Evolutionary conservation across 352 stramenopile species (phyloP), one percentile per base, ranked within the genome.

Genomic region (Pythium oligandrum): DNA sequence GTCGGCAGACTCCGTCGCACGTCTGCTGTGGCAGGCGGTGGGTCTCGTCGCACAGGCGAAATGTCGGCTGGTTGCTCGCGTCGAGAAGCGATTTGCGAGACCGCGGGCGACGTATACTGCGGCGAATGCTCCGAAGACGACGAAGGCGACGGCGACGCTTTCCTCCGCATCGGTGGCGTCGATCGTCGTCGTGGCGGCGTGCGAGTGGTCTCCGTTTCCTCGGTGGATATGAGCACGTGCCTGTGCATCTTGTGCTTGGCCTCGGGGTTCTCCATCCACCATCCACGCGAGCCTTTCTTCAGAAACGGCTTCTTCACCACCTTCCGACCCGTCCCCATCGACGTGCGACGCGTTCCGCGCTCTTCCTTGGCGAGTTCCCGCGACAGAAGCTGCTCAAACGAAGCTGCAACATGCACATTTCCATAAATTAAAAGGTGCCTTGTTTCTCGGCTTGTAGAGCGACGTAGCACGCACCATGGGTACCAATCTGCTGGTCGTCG

Each of bases 241-340:
- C 79, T 84, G 12, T 68, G 59, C 51, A 88, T 64, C 52, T 83
- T 85, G 32, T 64, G 57, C 55, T 78, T 73, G 31, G 70, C 69
- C 11, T 66, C 69, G 7, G 78, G 75, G 0, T 65, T 73, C 58
- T 75, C 58, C 78, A 90, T 94, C 83, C 83, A 94, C 83, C 83
- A 94, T 0, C 83, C 83, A n/a, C 83, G 77, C 26, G 82, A 63
- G 31, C 81, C 79, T 75, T 71, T 89, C 45, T 78, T 83, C 4
- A 94, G 58, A 50, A 90, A 94, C 40, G 80, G 56, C 40, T 82
- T 83, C 61, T 78, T 85, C 7, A 40, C 5, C 8, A 30, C 11
- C 37, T 37, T n/a, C 10, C 48, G 26, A 12, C 34, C 12, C 30
- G n/a, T 48, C 35, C 33, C 10, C 31, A n/a, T 6, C 11, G 10